Evolutionary conservation across 1,284 basidiomycete species (phyloP).

Genomic region (Neolentinus lepideus): DNA sequence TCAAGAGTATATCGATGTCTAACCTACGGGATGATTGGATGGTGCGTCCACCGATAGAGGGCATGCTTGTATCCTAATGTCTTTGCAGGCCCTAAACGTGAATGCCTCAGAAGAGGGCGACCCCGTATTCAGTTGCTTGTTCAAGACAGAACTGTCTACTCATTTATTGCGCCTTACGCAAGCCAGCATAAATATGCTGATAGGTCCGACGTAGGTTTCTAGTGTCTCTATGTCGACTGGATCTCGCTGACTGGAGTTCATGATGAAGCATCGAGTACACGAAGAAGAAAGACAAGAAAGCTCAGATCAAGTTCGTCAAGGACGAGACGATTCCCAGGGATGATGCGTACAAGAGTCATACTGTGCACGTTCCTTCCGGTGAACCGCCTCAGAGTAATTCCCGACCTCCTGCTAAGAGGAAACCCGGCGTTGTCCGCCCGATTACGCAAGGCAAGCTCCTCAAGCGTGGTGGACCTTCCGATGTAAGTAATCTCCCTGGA

Average conservation of each 20-base stretch:
- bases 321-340: slow-evolving; percentile 82
- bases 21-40: slow-evolving; percentile 94
- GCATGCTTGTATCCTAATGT: not conserved
- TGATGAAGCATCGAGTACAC: slow-evolving; percentile 69
- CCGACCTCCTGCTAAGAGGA: slow-evolving; percentile 80
- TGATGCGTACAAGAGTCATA: slow-evolving; percentile 92
- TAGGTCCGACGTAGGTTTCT: slow-evolving; percentile 66
- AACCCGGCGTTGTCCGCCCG: slow-evolving; percentile 77
- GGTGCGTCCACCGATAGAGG: slow-evolving; percentile 33
- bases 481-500: slow-evolving; percentile 28
- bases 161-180: slow-evolving; percentile 80
- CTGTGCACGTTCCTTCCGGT: slow-evolving; percentile 84
- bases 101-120: slow-evolving; percentile 89
- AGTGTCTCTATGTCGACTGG: not conserved
- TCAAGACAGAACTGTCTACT: slow-evolving; percentile 94
- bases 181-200: slow-evolving; percentile 68
- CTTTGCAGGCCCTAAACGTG: slow-evolving; percentile 59
- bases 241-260: slow-evolving; percentile 6
- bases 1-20: slow-evolving; percentile 82
- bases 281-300: slow-evolving; percentile 98
- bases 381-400: slow-evolving; percentile 82
- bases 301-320: slow-evolving; percentile 83
- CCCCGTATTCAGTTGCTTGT: slow-evolving; percentile 83
- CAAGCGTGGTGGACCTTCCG: slow-evolving; percentile 68
- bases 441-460: slow-evolving; percentile 84